phyloP scores from a whole-genome alignment of 1,284 basidiomycete genomes.

The Schizophyllum commune region DNA sequence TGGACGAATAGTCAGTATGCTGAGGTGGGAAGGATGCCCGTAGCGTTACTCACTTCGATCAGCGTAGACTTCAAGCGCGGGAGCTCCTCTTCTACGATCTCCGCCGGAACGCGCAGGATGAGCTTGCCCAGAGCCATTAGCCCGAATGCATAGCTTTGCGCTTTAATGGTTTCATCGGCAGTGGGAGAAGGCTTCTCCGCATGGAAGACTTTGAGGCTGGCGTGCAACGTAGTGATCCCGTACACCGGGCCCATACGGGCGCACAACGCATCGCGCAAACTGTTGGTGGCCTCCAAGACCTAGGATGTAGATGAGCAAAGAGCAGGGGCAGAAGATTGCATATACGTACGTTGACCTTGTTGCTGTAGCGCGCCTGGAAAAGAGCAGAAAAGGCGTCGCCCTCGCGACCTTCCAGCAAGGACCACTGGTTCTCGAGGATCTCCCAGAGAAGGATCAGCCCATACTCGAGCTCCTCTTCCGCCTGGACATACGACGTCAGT shows the following conservation, averaged over 20 bases:
- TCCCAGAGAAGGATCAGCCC: conserved; percentile 73
- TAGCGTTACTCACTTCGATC: conserved; percentile 45
- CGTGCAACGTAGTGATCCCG: conserved; percentile 73
- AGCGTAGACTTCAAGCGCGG: conserved; percentile 65
- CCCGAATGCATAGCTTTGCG: conserved; percentile 69
- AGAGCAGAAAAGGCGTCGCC: conserved; percentile 59
- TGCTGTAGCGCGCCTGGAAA: conserved; percentile 59
- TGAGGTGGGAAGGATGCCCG: neutral
- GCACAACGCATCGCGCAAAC: conserved; percentile 67
- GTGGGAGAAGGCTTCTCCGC: conserved; percentile 35
- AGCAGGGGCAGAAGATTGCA: neutral
- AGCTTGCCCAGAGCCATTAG: conserved; percentile 76
- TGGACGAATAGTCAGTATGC: conserved; percentile 18
- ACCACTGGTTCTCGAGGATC: conserved; percentile 59
- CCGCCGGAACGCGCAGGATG: conserved; percentile 66
- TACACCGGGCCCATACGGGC: conserved; percentile 72
- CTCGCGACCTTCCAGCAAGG: conserved; percentile 66
- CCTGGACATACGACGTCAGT: conserved; percentile 30
- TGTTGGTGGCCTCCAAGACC: conserved; percentile 75
- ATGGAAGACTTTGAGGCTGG: conserved; percentile 56
- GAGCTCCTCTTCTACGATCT: conserved; percentile 79
- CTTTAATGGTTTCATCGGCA: conserved; percentile 42
- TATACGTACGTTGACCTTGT: conserved; percentile 51
- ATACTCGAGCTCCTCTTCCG: conserved; percentile 57
- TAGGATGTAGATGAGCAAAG: conserved; percentile 19